Conservation (phyloP, 305 asterid species). For the Stenogyne calaminthoides region DNA sequence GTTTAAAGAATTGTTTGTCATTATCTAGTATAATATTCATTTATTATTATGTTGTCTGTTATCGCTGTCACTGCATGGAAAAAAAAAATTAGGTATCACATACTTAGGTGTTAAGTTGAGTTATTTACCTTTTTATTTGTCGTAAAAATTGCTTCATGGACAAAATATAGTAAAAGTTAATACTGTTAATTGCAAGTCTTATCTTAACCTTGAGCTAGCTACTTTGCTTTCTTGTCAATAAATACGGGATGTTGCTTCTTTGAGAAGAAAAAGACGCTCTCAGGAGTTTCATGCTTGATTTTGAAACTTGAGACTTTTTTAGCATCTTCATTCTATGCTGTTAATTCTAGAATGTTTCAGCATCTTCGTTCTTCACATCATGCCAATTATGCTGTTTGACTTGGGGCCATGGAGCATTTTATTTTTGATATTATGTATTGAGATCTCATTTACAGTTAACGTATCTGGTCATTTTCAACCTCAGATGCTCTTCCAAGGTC, state of each 20-base stretch:
- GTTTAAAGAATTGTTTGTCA: constrained; percentile 18
- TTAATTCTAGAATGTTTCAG: background rate
- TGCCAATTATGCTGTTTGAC: constrained; percentile 5
- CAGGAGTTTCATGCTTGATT: background rate
- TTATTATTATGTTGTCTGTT: background rate
- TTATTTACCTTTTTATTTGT: constrained; percentile 6
- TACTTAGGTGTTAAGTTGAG: constrained; percentile 2
- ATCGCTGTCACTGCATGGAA: background rate
- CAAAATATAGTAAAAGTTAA: background rate
- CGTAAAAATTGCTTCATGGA: constrained; percentile 9
- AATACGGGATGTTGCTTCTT: background rate
- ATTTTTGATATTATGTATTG: background rate
- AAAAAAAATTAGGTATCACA: background rate
- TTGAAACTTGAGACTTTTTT: background rate
- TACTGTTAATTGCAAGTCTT: background rate
- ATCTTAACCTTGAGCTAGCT: background rate
- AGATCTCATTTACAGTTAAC: constrained; percentile 22
- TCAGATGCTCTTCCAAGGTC: constrained; percentile 59
- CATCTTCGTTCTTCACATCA: constrained; percentile 14
- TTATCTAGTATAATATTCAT: constrained; percentile 6
- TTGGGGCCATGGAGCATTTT: background rate
- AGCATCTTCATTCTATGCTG: background rate
- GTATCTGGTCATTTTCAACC: constrained; percentile 32
- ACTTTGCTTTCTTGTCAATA: background rate
- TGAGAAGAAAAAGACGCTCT: background rate